Percentiles rank a stretch among this genome's conserved stretches.
Conservation (phyloP, 768 basidiomycete genomes). For the Boletus eberwhitei region DNA sequence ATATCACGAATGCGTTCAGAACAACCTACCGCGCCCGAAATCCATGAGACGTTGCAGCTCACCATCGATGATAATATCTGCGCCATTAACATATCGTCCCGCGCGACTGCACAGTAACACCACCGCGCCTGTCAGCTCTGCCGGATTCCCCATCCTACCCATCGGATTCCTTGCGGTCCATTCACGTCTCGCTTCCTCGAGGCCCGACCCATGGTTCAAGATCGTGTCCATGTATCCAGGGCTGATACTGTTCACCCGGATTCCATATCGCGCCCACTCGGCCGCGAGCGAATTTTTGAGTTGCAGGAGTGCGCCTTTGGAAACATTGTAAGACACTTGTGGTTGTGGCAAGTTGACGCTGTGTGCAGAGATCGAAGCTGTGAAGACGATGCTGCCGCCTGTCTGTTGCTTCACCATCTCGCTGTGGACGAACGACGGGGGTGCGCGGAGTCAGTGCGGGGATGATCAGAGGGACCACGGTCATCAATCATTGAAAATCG, state of each 20-base stretch:
- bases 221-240: constrained; percentile 45
- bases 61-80: constrained; percentile 43
- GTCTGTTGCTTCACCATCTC: constrained; percentile 41
- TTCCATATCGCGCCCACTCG: constrained; percentile 41
- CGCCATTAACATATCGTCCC: constrained; percentile 43
- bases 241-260: constrained; percentile 42
- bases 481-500: neutral
- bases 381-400: constrained; percentile 42
- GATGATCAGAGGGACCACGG: neutral
- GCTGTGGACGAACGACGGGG: constrained; percentile 15
- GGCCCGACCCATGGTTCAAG: constrained; percentile 35
- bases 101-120: constrained; percentile 40
- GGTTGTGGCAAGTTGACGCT: constrained; percentile 41
- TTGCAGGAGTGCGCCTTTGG: constrained; percentile 40
- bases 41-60: constrained; percentile 6
- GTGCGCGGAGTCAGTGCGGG: neutral
- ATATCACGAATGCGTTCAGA: neutral
- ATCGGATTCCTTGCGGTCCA: constrained; percentile 41
- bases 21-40: too few relatives aligned
- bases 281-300: constrained; percentile 39
- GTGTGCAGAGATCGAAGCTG: constrained; percentile 43
- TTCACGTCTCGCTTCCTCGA: constrained; percentile 32
- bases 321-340: constrained; percentile 41
- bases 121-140: constrained; percentile 38
- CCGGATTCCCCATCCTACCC: constrained; percentile 42